phyloP scores from a whole-genome alignment of 306 rosid genomes.

The Aeschynomene evenia region DNA sequence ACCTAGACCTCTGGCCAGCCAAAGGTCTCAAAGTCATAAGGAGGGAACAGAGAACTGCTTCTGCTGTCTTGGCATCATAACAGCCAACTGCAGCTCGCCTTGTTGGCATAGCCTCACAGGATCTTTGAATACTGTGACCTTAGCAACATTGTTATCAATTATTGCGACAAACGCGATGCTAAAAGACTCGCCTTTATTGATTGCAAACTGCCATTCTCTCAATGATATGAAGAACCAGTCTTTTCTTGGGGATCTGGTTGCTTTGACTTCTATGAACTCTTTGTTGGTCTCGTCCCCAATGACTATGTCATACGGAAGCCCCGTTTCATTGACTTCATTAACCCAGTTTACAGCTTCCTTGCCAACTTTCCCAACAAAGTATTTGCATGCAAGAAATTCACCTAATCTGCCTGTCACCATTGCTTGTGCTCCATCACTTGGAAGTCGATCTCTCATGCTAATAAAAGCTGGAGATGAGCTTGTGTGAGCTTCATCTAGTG shows the following conservation, averaged over 20 bases:
- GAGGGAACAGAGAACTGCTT: slow-evolving; percentile 43
- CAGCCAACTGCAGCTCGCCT: slow-evolving; percentile 63
- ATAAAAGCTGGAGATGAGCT: slow-evolving; percentile 33
- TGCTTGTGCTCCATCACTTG: slow-evolving; percentile 45
- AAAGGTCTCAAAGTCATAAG: slow-evolving; percentile 10
- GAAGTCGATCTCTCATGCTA: slow-evolving; percentile 47
- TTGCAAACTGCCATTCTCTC: slow-evolving; percentile 83
- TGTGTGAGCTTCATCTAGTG: not conserved
- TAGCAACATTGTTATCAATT: slow-evolving; percentile 46
- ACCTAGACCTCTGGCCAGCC: not conserved
- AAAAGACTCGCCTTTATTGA: slow-evolving; percentile 66
- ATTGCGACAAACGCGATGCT: slow-evolving; percentile 70
- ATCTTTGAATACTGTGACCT: slow-evolving; percentile 57
- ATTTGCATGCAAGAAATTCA: slow-evolving; percentile 65
- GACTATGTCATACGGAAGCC: slow-evolving; percentile 72
- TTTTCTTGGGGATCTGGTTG: slow-evolving; percentile 69
- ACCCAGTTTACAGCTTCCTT: slow-evolving; percentile 64
- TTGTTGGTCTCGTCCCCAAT: slow-evolving; percentile 37
- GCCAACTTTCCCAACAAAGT: slow-evolving; percentile 51
- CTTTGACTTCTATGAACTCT: slow-evolving; percentile 83
- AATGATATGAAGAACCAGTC: slow-evolving; percentile 81
- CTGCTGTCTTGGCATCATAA: slow-evolving; percentile 61
- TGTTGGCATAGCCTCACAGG: slow-evolving; percentile 66
- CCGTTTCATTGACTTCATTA: slow-evolving; percentile 64
- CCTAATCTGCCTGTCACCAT: slow-evolving; percentile 65